These are phyloP conservation scores for Sanghuangporus weigelae DNA, from an alignment of 1,284 basidiomycete genomes.

Conservation along the genomic window DNA sequence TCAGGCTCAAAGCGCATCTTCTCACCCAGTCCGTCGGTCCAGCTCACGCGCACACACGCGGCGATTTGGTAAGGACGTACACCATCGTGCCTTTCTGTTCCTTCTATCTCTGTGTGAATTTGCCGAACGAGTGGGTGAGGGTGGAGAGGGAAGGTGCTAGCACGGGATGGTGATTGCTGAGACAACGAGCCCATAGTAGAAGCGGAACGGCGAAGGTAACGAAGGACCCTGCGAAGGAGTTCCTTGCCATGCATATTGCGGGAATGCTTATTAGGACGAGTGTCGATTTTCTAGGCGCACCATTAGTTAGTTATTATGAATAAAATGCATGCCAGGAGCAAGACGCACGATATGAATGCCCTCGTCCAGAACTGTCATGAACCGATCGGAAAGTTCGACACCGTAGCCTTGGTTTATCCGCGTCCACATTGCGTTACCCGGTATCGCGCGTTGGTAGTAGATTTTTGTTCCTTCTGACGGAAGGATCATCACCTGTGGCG, in stretches of 20 bases:
- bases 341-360: constrained; percentile 6
- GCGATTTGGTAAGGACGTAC: neutral
- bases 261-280: neutral
- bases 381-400: constrained; percentile 6
- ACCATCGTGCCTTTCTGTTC: neutral
- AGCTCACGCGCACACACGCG: neutral
- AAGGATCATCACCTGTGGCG: neutral
- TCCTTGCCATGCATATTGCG: neutral
- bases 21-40: neutral
- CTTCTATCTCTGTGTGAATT: neutral
- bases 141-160: neutral
- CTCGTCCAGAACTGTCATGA: constrained; percentile 2
- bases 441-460: constrained; percentile 7
- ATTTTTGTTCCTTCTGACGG: constrained; percentile 3
- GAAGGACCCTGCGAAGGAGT: neutral
- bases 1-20: neutral
- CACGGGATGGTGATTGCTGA: neutral
- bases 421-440: neutral
- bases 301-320: neutral
- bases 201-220: neutral
- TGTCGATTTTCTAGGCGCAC: neutral
- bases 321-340: neutral
- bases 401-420: neutral
- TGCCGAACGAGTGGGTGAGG: neutral
- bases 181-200: too few species aligned